Evolutionary conservation across 352 stramenopile genomes (phyloP), one percentile per base, ranked within the genome.

Genomic region (Phytophthora nicotianae): DNA sequence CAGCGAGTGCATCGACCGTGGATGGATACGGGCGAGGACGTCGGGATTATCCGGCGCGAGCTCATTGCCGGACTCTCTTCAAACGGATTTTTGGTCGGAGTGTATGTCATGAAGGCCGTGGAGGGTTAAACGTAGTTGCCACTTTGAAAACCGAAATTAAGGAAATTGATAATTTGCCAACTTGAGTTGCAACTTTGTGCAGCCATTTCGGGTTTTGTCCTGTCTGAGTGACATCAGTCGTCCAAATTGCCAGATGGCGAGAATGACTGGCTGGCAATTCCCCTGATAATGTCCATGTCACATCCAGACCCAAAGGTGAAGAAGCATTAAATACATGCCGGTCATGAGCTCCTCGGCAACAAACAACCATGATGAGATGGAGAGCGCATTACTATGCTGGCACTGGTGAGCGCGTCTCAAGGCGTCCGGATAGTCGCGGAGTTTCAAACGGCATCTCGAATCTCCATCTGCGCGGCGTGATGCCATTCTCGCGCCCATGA

Each of bases 1-100:
- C 71, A 77, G 27, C 74, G 77, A 54, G 60, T 86, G 38, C 67
- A 75, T 43, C 62, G 65, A 1, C 26, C 62, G 19, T 86, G 77
- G 77, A 83, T 83, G 77, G 62, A 76, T 41, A 70, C 60, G 7
- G 61, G 54, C 24, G 73, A 81, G 49, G 68, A 64, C 13, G 51
- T 56, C 4, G 43, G 40, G 5, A 59, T 29, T 10, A 63, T 86
- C 48, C 68, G 65, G 14, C 70, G 77, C 19, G 77, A 86, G 45
- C 56, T 86, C 11, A 43, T 83, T 27, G 74, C 74, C 2, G 74
- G 74, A 2, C 37, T 86, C 1, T 68, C 68, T 8, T 16, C 38
- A 3, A 68, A 56, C 14, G 77, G 77, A 0, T 72, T 83, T 20
- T 46, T 86, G 3, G 58, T 76, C 16, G 77, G 77, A 8, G 77